Evolutionary conservation across 768 basidiomycete species (phyloP), one percentile per base, ranked within the genome.

Genomic region (Podaxis pistillaris): DNA sequence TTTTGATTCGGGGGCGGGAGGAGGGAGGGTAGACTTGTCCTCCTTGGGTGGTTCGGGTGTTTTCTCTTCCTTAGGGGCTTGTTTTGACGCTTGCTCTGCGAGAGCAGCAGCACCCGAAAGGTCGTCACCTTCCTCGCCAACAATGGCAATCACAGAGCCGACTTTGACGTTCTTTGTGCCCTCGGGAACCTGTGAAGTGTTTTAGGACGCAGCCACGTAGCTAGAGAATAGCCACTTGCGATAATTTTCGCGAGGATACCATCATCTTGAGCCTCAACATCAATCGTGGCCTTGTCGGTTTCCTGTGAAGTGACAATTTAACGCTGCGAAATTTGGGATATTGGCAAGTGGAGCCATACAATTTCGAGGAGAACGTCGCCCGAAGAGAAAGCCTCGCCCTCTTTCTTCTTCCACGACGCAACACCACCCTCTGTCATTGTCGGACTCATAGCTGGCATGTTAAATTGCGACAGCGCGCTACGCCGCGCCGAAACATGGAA

Each of bases 341-440:
- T 15, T 53, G 58, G 50, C 44, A 41, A 58, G 49, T 33, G 36
- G 26, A 60, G 46, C 78, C 87, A 70, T 66, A 96, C 95, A 69
- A 99, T 96, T 78, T 98, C 96, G 52, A 98, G 87, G 63, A 99
- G 78, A 65, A 99, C 95, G 70, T 99, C 97, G 26, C 97, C 96
- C 6, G 88, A 86, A 17, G 87, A 67, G 73, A 96, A 99, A 1
- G 87, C 56, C 68, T 98, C 96, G 60, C 97, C 97, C 75, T 98
- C 96, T 76, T 90, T 89, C 80, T 92, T 91, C 84, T 98, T 98
- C 96, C 97, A 99, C 36, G 84, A 83, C 51, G 96, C 92, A 74
- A 99, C 97, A 66, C 96, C 97, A 65, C 97, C 97, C 81, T 98
- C 97, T 2, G 95, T 95, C 97, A 99, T 99, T 62, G 97, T 99